Evolutionary conservation across 129 eudicot genomes (phyloP).

Genomic region (Chrysanthemum lavandulifolium): DNA sequence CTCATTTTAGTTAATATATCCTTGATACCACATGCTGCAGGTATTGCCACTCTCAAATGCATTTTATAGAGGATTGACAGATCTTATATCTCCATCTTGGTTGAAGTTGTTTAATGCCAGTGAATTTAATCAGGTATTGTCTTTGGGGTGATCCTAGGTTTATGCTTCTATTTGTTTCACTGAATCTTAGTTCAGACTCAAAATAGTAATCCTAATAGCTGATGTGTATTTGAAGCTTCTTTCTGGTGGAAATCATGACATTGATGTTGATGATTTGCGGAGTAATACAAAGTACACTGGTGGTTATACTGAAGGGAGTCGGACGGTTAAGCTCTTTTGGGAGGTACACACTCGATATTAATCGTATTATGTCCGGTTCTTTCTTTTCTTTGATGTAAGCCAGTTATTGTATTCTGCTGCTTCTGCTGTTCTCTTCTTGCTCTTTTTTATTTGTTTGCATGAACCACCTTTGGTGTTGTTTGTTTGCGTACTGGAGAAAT

Average conservation of each 20-base stretch:
- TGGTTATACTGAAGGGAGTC: slow-evolving; percentile 91
- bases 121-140: slow-evolving; percentile 93
- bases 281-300: slow-evolving; percentile 84
- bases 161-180: too few relatives aligned
- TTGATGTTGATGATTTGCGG: slow-evolving; percentile 87
- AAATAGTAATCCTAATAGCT: slow-evolving; percentile 25
- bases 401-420: slow-evolving; percentile 1
- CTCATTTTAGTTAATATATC: slow-evolving; percentile 9
- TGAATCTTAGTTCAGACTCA: background rate
- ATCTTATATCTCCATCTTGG: slow-evolving; percentile 96
- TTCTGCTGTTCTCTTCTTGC: background rate
- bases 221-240: slow-evolving; percentile 53
- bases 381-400: background rate
- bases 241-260: slow-evolving; percentile 92
- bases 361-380: background rate
- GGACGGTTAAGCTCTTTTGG: slow-evolving; percentile 93
- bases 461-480: background rate
- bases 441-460: background rate
- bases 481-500: background rate
- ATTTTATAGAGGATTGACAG: slow-evolving; percentile 91
- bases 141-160: slow-evolving; percentile 2
- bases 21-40: slow-evolving; percentile 42
- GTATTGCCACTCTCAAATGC: slow-evolving; percentile 90
- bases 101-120: slow-evolving; percentile 86
- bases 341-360: slow-evolving; percentile 51